Evolutionary conservation across 306 rosid genomes (phyloP), one percentile per base, ranked within the genome.

Genomic region (Acacia confusa): DNA sequence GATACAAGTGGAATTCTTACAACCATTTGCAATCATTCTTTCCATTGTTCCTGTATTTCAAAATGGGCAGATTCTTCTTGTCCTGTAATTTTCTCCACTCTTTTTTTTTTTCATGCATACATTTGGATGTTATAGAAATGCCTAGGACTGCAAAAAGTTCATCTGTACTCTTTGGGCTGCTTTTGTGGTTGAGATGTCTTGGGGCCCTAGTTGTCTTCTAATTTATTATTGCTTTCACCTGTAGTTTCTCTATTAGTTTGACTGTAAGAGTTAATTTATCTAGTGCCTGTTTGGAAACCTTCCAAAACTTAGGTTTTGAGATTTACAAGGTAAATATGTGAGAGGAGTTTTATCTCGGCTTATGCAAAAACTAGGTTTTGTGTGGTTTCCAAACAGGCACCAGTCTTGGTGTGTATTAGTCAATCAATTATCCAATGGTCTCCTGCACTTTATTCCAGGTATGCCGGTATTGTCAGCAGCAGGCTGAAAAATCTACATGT

Each of bases 21-120:
- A 12, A 95, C 98, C 52, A 95, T 95, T 68, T 95, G 99, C 90
- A 95, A 95, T 78, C 99, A 95, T 86, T 95, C 99, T 82, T 95
- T 95, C 80, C 99, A 95, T 67, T 89, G 94, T 79, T 95, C 99
- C 2, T 93, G 99, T 73, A 95, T 95, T 84, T 95, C 99, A 70
- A 95, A 92, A 84, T 93, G 97, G 97, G 89, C 94, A 0, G 98
- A 95, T 88, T 92, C 97, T 72, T 95, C 99, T 82, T 95, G 99
- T 84, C 99, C 99, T 58, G 99, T 95, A 88, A 85, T 94, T 91
- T 28, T 47, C 76, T 77, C 38, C 16, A 25, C 2, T 8, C 36
- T 40, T 32, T 67, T 53, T 34, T 76, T 76, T 52, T 53, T 41
- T 76, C 75, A 6, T 81, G 19, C 63, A 47, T 43, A 53, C 38